Evolutionary conservation across 2,329 filamentous ascomycete species (phyloP).

Genomic region (Talaromyces sp.): DNA sequence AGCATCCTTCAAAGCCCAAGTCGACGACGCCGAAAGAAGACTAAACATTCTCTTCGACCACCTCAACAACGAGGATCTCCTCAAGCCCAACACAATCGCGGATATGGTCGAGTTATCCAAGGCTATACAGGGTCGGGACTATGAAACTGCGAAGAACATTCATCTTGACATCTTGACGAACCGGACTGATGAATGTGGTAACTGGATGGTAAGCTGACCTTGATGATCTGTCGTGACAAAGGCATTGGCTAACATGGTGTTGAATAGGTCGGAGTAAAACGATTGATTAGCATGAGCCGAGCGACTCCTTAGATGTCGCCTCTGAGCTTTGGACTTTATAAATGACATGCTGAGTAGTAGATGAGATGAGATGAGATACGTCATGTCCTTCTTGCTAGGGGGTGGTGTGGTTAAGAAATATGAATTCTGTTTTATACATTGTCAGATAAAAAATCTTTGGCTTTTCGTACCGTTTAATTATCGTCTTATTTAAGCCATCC

Average conservation of each 20-base stretch:
- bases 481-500: not conserved
- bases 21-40: slow-evolving; percentile 91
- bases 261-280: slow-evolving; percentile 68
- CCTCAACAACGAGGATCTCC: slow-evolving; percentile 89
- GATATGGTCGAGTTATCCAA: slow-evolving; percentile 55
- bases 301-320: slow-evolving; percentile 57
- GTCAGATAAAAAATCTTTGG: slow-evolving; percentile 1
- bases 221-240: not conserved
- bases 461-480: slow-evolving; percentile 10
- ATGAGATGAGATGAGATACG: slow-evolving; percentile 10
- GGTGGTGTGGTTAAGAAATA: slow-evolving; percentile 5
- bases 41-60: slow-evolving; percentile 94
- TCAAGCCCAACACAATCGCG: slow-evolving; percentile 68
- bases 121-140: slow-evolving; percentile 68
- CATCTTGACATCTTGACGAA: slow-evolving; percentile 75
- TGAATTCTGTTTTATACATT: slow-evolving; percentile 2
- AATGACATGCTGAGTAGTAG: not conserved
- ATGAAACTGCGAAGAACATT: slow-evolving; percentile 63
- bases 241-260: not conserved
- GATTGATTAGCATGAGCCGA: slow-evolving; percentile 76
- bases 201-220: slow-evolving; percentile 72
- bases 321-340: not conserved
- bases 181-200: slow-evolving; percentile 75
- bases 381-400: not conserved
- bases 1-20: slow-evolving; percentile 79